Percentiles rank a stretch among this genome's conserved stretches.
Evolutionary conservation across 352 stramenopile genomes (phyloP).

Genomic region (Phytophthora uliginosa): DNA sequence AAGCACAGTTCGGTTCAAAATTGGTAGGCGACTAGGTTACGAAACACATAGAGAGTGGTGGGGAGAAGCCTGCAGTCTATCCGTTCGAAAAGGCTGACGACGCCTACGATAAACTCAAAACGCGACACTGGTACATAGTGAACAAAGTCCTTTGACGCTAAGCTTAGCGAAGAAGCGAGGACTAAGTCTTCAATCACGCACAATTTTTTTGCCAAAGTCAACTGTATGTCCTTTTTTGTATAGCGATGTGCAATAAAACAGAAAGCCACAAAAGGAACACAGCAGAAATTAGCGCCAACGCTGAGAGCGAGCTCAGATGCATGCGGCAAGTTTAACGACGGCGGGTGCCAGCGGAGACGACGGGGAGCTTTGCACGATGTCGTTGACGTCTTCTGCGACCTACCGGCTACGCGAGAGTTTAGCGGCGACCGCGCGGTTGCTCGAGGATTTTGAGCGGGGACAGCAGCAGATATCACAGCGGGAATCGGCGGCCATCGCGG

Average conservation of each 20-base stretch:
- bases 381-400: slow-evolving; percentile 7
- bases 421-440: slow-evolving; percentile 18
- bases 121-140: neutral
- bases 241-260: slow-evolving; percentile 1
- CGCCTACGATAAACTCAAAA: slow-evolving; percentile 54
- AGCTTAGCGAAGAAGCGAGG: too few species aligned
- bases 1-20: slow-evolving; percentile 53
- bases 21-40: slow-evolving; percentile 1
- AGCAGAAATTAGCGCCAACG: neutral
- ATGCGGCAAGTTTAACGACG: slow-evolving; percentile 1
- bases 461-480: slow-evolving; percentile 2
- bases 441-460: slow-evolving; percentile 24
- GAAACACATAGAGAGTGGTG: slow-evolving; percentile 42
- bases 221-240: neutral
- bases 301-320: neutral
- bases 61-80: slow-evolving; percentile 47
- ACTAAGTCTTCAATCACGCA: too few species aligned
- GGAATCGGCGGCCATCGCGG: neutral
- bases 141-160: too few species aligned
- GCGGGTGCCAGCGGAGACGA: slow-evolving; percentile 2
- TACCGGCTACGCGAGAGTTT: slow-evolving; percentile 23
- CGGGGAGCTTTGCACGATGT: neutral
- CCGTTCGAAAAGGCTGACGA: slow-evolving; percentile 60
- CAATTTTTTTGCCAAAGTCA: too few species aligned
- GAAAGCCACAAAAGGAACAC: neutral